Evolutionary conservation across 1,139 yeast genomes (phyloP), one percentile per base, ranked within the genome.

Genomic region (Lodderomyces elongisporus): DNA sequence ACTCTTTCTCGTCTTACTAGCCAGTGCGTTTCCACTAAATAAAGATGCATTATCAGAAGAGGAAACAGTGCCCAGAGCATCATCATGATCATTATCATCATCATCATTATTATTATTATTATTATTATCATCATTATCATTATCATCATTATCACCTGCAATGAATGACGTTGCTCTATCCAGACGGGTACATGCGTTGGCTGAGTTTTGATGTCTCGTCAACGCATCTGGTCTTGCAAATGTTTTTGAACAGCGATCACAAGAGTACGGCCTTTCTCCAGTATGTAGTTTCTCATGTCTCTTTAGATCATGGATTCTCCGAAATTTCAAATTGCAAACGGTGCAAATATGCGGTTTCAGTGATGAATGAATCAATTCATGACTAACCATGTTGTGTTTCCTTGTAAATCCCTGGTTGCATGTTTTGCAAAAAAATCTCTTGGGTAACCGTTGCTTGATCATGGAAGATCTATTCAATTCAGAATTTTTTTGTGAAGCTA

Each of bases 161-260:
- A 17, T 18, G n/a, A n/a, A n/a, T n/a, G n/a, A n/a, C n/a, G n/a
- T n/a, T n/a, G n/a, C n/a, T n/a, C n/a, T n/a, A n/a, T n/a, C n/a
- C n/a, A n/a, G n/a, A n/a, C n/a, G 60, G 5, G 56, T 43, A 36
- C 74, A 67, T 0, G 70, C 74, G 43, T 66, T 62, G 2, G 61
- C 61, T 2, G 66, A 57, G 34, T 77, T 76, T 47, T 71, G 60
- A 52, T 76, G 85, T 35, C 95, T 64, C 3, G 78, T 71, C 24
- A 85, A 63, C 0, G 94, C 89, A 54, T 85, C 95, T 1, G 81
- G 79, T 18, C 95, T 61, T 1, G 93, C 87, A 60, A 85, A 85
- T 33, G 69, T 61, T 31, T 85, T 66, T 10, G 75, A 73, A 55
- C 95, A 85, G 35, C 62, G 61, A 7, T 57, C 60, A 54, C 94